Base-by-base conservation (phyloP, 805 yeast species). In the Metschnikowia reukaufii region DNA sequence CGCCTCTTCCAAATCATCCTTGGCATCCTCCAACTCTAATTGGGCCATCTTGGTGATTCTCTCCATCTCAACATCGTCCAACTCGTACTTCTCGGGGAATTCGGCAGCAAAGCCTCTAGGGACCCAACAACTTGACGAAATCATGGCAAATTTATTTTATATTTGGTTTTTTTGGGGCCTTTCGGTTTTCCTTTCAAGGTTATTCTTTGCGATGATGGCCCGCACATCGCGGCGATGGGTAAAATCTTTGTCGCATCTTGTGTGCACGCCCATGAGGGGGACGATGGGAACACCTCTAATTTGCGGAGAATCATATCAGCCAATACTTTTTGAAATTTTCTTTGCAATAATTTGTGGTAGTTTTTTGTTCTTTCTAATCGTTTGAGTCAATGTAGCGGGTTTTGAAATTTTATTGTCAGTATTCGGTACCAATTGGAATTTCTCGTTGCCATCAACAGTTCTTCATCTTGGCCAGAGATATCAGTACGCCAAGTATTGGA, bases 41-140 rank as follows among this genome's bases (percentile, higher is more conserved):
- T 85, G 80, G 44, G 98, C 96, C 81, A 94, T 77, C 55, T 83
- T 81, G 51, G 84, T 80, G 63, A 94, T 90, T 68, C 97, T 79
- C 47, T 82, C 92, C 88, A 94, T 84, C 69, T 94, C 99, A 50
- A 80, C 92, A 52, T 94, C 98, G 56, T 90, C 84, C 45, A 92
- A 71, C 56, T 88, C 96, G 59, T 89, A 90, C 61, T 86, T 81
- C 59, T 82, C 88, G 5, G 99, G 98, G 62, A 84, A 88, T 66
- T 91, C 97, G 32, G 95, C 80, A 23, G 99, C 95, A 66, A 77
- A 86, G 4, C 99, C 99, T 60, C 96, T 81, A 41, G 98, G 97
- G 19, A 92, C 96, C 98, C 99, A 94, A 42, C 84, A 73, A 40
- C 94, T 83, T 21, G 97, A 86, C 33, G 99, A 89, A 54, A 92